Evolutionary conservation across 1,284 basidiomycete genomes (phyloP).

Genomic region (Cerrena zonata): DNA sequence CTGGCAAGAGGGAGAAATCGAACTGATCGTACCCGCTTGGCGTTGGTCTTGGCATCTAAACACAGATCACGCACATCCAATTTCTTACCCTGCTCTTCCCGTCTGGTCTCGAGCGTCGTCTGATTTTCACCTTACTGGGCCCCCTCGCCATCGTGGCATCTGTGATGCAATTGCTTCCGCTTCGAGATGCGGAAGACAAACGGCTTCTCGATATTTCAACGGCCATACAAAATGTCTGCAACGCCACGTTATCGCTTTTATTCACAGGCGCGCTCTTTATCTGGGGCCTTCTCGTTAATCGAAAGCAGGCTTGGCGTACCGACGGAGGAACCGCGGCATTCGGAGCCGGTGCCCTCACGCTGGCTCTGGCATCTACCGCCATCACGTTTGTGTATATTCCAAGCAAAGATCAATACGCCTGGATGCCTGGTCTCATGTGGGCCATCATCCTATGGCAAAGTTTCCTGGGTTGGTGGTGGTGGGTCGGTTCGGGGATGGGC

Average conservation of each 20-base stretch:
- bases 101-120: slow-evolving; percentile 81
- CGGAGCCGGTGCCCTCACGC: slow-evolving; percentile 72
- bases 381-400: slow-evolving; percentile 85
- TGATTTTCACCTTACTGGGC: slow-evolving; percentile 86
- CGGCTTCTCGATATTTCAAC: slow-evolving; percentile 59
- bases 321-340: slow-evolving; percentile 95
- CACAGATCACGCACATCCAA: slow-evolving; percentile 92
- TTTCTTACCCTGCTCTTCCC: slow-evolving; percentile 95
- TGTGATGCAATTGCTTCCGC: slow-evolving; percentile 78
- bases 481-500: slow-evolving; percentile 86
- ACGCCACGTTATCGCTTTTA: slow-evolving; percentile 88
- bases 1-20: not conserved
- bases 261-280: slow-evolving; percentile 87
- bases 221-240: slow-evolving; percentile 89
- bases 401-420: slow-evolving; percentile 73
- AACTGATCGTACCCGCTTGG: not conserved
- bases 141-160: slow-evolving; percentile 85
- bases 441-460: slow-evolving; percentile 89
- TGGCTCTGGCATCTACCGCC: slow-evolving; percentile 76
- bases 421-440: slow-evolving; percentile 83
- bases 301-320: slow-evolving; percentile 87
- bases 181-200: slow-evolving; percentile 37
- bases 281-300: slow-evolving; percentile 90
- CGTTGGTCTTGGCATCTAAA: not conserved
- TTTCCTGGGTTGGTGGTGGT: slow-evolving; percentile 94